Percentiles rank a stretch among this genome's conserved stretches.
These are phyloP conservation scores for Phytophthora hibernalis DNA, from an alignment of 352 stramenopile genomes.

Conservation along the genomic window DNA sequence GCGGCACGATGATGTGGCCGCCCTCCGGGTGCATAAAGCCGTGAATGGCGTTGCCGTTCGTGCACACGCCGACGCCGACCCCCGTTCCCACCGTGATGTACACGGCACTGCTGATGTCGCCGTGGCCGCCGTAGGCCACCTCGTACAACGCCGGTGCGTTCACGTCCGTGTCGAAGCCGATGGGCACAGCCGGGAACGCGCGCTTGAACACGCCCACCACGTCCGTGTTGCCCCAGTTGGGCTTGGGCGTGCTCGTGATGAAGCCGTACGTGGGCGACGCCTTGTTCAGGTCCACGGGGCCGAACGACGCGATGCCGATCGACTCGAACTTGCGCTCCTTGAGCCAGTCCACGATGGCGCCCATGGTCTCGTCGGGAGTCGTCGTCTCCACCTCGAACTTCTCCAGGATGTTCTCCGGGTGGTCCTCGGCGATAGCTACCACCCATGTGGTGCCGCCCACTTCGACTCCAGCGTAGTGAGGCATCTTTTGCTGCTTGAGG, in stretches of 20 bases:
- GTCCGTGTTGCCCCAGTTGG: conserved; percentile 90
- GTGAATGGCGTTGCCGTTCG: conserved; percentile 93
- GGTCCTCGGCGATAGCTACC: conserved; percentile 89
- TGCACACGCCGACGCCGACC: conserved; percentile 94
- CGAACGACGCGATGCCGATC: conserved; percentile 95
- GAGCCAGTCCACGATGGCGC: conserved; percentile 83
- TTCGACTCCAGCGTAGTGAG: conserved; percentile 81
- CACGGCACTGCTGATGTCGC: conserved; percentile 76
- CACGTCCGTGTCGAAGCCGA: conserved; percentile 97
- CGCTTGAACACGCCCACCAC: conserved; percentile 79
- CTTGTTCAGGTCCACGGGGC: conserved; percentile 90
- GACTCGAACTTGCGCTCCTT: conserved; percentile 80
- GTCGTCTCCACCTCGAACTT: conserved; percentile 87
- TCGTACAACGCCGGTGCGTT: conserved; percentile 97
- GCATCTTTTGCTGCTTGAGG: conserved; percentile 30
- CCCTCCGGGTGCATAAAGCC: conserved; percentile 96
- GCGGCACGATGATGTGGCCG: conserved; percentile 81
- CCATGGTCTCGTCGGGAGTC: conserved; percentile 87
- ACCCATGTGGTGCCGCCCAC: conserved; percentile 96
- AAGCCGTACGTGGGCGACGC: conserved; percentile 91
- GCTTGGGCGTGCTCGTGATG: conserved; percentile 96
- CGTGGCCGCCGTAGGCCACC: conserved; percentile 84
- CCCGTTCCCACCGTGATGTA: conserved; percentile 98
- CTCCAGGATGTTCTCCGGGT: conserved; percentile 90
- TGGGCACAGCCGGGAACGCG: conserved; percentile 71